Percentiles rank a stretch among this genome's conserved stretches.
phyloP scores from a whole-genome alignment of 192 early-diverging fungal species.

The Ambispora gerdemannii region DNA sequence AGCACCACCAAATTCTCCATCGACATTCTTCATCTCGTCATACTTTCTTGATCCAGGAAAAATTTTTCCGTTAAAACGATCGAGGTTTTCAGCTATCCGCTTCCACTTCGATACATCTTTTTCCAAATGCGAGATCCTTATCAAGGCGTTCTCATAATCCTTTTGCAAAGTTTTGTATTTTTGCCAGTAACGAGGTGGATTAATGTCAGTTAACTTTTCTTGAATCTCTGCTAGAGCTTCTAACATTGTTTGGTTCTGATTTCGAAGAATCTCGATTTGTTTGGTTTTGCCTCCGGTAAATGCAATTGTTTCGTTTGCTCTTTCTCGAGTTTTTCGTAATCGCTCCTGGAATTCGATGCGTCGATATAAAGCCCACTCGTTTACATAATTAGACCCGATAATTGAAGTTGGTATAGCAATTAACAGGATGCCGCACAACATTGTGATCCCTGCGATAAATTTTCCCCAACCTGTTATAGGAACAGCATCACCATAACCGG shows the following conservation, averaged over 20 bases:
- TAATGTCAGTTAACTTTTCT: conserved; percentile 27
- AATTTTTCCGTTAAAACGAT: neutral
- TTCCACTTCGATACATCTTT: neutral
- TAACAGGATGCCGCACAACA: conserved; percentile 52
- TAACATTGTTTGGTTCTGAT: conserved; percentile 23
- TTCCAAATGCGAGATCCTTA: conserved; percentile 22
- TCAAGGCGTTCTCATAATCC: neutral
- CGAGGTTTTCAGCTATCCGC: conserved; percentile 1
- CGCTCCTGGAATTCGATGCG: conserved; percentile 5
- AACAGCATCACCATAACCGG: conserved; percentile 53
- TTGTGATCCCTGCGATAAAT: conserved; percentile 48
- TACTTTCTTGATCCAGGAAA: too few relatives aligned
- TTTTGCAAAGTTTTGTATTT: conserved; percentile 19
- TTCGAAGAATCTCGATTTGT: conserved; percentile 2
- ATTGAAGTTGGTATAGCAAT: conserved; percentile 57
- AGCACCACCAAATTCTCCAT: too few relatives aligned
- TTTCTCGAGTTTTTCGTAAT: conserved; percentile 8
- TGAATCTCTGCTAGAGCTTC: conserved; percentile 27
- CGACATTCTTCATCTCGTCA: too few relatives aligned
- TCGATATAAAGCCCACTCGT: conserved; percentile 38
- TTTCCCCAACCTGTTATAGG: conserved; percentile 48
- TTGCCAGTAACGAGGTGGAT: conserved; percentile 28
- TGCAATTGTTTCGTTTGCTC: too few relatives aligned
- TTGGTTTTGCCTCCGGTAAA: neutral
- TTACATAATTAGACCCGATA: conserved; percentile 53